Base-by-base conservation (phyloP, 345 rosid genomes). In the Jatropha curcas region DNA sequence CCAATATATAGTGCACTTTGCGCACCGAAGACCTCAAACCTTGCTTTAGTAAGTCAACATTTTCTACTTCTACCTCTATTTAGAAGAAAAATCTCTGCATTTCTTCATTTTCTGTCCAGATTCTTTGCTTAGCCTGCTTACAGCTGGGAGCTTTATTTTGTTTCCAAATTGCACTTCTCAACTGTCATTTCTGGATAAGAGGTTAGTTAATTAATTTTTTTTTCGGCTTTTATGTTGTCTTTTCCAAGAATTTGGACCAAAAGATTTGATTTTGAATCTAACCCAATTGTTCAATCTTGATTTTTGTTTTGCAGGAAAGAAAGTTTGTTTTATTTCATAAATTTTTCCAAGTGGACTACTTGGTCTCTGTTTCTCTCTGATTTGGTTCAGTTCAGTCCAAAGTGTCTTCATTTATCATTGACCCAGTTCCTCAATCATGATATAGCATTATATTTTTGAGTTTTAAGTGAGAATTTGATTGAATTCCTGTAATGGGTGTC, bases 401-500 rank as follows among this genome's bases (percentile, higher is more conserved):
- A 17, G 39, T 41, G 57, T 2, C 24, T 27, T 51, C 1, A 37
- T 7, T 12, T 20, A 22, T 12, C 63, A 16, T 24, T 19, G 19
- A 53, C 73, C 59, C 55, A 25, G 16, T 67, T 71, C 35, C 28
- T 69, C 37, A 20, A n/a, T 53, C 60, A 68, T 72, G 76, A 45
- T 48, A 37, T 73, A 58, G 61, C 19, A 1, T 41, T 39, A 3
- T 6, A 5, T 35, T 33, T 20, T n/a, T 50, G 60, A 50, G 65
- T 11, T 37, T 55, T n/a, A 17, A 37, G 35, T 48, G 57, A 14
- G 35, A 52, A 7, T 69, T 60, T 27, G 53, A 56, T 58, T 57
- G 31, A 62, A 34, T 75, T 78, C 75, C 65, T 51, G 46, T 57
- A 20, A 82, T 82, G 86, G 86, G 73, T 60, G 37, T 58, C 46